Evolutionary conservation across 2,329 filamentous ascomycete genomes (phyloP).

Genomic region (Alternaria postmessia): DNA sequence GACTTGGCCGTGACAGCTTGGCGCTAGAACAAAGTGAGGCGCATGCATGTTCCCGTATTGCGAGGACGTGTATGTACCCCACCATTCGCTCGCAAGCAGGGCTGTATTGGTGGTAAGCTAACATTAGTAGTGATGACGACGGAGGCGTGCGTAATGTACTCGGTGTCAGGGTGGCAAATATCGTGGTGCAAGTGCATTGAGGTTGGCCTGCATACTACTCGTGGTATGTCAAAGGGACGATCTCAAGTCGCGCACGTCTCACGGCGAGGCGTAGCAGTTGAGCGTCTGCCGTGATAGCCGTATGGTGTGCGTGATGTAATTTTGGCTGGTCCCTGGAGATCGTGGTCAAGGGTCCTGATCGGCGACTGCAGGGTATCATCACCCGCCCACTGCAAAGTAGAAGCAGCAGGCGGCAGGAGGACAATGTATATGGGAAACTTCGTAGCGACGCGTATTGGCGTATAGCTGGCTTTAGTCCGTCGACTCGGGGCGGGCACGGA

Average conservation of each 20-base stretch:
- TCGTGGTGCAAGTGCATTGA: background rate
- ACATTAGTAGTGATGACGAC: background rate
- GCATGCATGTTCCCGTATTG: background rate
- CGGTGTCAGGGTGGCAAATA: background rate
- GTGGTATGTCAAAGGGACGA: background rate
- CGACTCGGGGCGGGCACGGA: constrained; percentile 3
- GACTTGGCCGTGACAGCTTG: background rate
- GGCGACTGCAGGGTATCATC: background rate
- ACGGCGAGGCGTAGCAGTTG: constrained; percentile 4
- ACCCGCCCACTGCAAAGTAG: background rate
- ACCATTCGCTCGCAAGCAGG: constrained; percentile 4
- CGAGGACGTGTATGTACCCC: background rate
- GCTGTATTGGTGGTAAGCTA: background rate
- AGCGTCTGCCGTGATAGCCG: constrained; percentile 12
- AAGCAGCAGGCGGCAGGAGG: background rate
- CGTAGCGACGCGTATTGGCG: background rate
- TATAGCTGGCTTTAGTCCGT: background rate
- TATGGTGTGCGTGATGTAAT: constrained; percentile 3
- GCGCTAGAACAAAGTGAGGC: background rate
- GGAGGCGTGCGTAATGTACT: background rate
- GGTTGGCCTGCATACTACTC: background rate
- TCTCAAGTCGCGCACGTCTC: constrained; percentile 13
- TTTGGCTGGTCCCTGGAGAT: constrained; percentile 20
- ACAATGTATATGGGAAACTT: background rate
- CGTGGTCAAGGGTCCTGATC: background rate